Percentiles rank a stretch among this genome's conserved stretches.
Evolutionary conservation across 2,329 filamentous ascomycete genomes (phyloP).

Genomic region (Elsinoe necatrix): DNA sequence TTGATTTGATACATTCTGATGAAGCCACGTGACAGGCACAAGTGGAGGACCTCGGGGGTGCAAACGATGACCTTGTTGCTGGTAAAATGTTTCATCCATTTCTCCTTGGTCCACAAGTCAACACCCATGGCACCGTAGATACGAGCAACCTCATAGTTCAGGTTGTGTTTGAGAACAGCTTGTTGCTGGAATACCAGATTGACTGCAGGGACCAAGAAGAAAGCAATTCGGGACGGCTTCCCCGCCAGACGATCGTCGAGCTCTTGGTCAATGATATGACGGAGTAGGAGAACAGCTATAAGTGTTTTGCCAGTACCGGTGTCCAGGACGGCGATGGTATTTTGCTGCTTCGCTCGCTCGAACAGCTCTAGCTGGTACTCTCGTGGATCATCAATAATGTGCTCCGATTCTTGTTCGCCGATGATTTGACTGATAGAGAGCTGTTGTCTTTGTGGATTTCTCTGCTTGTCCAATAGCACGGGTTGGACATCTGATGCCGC

Average conservation of each 20-base stretch:
- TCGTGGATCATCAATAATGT: conserved; percentile 66
- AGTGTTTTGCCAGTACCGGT: conserved; percentile 95
- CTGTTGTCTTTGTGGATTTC: conserved; percentile 36
- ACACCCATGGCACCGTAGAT: conserved; percentile 63
- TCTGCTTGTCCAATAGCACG: conserved; percentile 31
- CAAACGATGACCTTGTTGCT: conserved; percentile 81
- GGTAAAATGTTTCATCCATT: conserved; percentile 50
- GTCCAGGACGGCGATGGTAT: conserved; percentile 86
- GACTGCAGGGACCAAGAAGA: conserved; percentile 83
- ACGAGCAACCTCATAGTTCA: conserved; percentile 64
- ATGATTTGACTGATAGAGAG: conserved; percentile 48
- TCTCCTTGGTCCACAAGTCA: conserved; percentile 51
- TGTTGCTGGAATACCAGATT: conserved; percentile 85
- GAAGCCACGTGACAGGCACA: conserved; percentile 70
- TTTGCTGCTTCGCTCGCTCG: conserved; percentile 72
- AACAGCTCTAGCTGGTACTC: conserved; percentile 92
- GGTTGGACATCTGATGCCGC: conserved; percentile 36
- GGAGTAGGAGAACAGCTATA: conserved; percentile 81
- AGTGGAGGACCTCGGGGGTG: conserved; percentile 77
- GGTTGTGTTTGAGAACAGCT: conserved; percentile 69
- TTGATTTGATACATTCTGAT: conserved; percentile 77
- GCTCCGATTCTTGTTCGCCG: conserved; percentile 42
- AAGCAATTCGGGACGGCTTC: conserved; percentile 57
- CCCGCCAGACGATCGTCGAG: conserved; percentile 58
- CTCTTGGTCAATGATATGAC: conserved; percentile 68